Evolutionary conservation across 2,329 filamentous ascomycete genomes (phyloP).

Genomic region (Fusarium subglutinans): DNA sequence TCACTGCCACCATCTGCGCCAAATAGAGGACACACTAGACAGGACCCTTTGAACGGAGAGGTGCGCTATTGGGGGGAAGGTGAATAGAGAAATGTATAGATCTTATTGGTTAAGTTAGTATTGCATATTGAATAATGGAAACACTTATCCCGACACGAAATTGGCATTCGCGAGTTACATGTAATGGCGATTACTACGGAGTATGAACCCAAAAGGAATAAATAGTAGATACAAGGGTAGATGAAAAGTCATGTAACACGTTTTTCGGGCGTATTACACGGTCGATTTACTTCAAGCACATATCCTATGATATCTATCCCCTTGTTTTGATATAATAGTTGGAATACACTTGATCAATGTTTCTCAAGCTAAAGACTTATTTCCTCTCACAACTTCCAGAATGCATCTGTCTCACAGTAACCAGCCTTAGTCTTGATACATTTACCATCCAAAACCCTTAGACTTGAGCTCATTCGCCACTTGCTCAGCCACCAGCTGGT

Average conservation of each 20-base stretch:
- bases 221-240: accelerated
- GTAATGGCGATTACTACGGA: accelerated
- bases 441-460: slow-evolving; percentile 7
- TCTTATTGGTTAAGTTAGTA: not conserved
- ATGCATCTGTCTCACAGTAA: accelerated
- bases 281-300: too few relatives aligned
- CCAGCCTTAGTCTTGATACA: accelerated
- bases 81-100: not conserved
- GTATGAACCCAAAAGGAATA: too few relatives aligned
- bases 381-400: accelerated
- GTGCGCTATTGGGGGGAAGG: accelerated
- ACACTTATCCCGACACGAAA: accelerated
- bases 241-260: accelerated
- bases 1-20: slow-evolving; percentile 46
- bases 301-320: too few relatives aligned
- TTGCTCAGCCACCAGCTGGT: slow-evolving; percentile 51
- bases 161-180: accelerated
- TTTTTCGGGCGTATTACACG: accelerated
- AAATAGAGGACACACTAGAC: slow-evolving; percentile 8
- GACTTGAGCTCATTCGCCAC: slow-evolving; percentile 40
- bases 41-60: not conserved
- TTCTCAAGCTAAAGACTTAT: accelerated
- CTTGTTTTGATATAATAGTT: accelerated
- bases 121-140: not conserved
- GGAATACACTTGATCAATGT: accelerated